phyloP scores from a whole-genome alignment of 495 filamentous ascomycete genomes.

The Neurospora sp. region DNA sequence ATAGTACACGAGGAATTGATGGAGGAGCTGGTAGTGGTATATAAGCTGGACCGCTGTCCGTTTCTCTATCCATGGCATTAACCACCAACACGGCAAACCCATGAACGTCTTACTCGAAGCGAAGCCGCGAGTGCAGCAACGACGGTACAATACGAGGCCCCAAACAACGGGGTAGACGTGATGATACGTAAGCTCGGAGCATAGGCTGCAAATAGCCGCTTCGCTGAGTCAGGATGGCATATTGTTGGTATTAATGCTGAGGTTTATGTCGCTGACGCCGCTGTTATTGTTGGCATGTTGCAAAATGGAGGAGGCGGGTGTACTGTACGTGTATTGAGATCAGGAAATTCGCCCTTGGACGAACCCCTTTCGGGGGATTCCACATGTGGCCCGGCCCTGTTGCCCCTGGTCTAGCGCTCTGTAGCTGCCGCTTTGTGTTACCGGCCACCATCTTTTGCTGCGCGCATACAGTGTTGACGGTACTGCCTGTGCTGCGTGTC shows the following conservation, averaged over 20 bases:
- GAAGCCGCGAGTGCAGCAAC: conserved; percentile 1
- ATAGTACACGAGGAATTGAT: not conserved
- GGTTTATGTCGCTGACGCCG: not conserved
- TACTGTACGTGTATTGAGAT: conserved; percentile 14
- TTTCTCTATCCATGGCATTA: not conserved
- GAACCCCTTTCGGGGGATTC: conserved; percentile 3
- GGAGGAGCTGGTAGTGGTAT: not conserved
- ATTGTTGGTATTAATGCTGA: conserved; percentile 1
- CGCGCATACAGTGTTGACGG: not conserved
- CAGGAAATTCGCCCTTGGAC: conserved; percentile 9
- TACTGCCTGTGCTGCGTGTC: not conserved
- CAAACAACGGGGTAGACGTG: conserved; percentile 1
- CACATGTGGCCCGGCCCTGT: conserved; percentile 7
- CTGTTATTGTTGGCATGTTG: conserved; percentile 14
- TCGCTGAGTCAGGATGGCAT: not conserved
- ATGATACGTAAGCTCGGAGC: not conserved
- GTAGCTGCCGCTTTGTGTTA: not conserved
- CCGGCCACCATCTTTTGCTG: not conserved
- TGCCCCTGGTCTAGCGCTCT: not conserved
- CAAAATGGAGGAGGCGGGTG: not conserved
- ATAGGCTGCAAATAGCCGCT: not conserved
- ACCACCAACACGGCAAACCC: not conserved
- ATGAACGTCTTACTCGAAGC: not conserved
- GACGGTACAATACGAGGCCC: not conserved
- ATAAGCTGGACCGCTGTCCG: not conserved